Base-by-base conservation (phyloP, 805 yeast species). In the Wickerhamiella australiensis region DNA sequence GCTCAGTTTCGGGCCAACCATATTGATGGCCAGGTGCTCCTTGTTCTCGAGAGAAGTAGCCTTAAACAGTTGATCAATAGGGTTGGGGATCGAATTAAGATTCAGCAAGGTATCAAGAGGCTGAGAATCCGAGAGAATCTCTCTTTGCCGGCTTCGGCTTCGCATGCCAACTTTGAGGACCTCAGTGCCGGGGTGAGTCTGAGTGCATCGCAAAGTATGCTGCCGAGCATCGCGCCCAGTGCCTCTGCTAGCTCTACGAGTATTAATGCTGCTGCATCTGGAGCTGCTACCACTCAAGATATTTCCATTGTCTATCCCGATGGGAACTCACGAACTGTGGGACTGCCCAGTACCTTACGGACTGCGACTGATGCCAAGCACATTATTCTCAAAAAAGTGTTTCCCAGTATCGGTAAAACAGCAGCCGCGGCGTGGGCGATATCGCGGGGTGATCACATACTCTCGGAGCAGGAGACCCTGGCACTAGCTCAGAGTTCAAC, bases 51-150 rank as follows among this genome's bases (percentile, higher is more conserved):
- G 58, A 70, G 74, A 40, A 69, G 66, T 5, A 76, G 86, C 0
- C 71, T 90, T 50, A 75, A 73, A 44, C 92, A 82, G 50, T 61
- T 92, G 9, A 95, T 90, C 9, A 54, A 58, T n/a, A 81, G 77
- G 55, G 76, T 90, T 13, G 96, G 97, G 1, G 97, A 92, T 62
- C 68, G 96, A 23, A 69, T 90, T 18, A 69, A 82, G 25, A 64
- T 90, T 9, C 77, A 80, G 57, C 68, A 76, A 13, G 79, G 81
- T 18, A 70, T 84, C 2, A 68, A 73, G 26, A 62, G 68, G 38
- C 57, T 78, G 50, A 26, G 45, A 15, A 26, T 29, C 26, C 26
- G 45, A 3, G 50, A 47, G 12, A 29, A 33, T 23, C n/a, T 35
- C 31, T 29, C 27, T 13, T 17, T 21, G n/a, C 42, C 42, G 3